phyloP scores from a whole-genome alignment of 202 grass and related monocot species.

The Setaria viridis region DNA sequence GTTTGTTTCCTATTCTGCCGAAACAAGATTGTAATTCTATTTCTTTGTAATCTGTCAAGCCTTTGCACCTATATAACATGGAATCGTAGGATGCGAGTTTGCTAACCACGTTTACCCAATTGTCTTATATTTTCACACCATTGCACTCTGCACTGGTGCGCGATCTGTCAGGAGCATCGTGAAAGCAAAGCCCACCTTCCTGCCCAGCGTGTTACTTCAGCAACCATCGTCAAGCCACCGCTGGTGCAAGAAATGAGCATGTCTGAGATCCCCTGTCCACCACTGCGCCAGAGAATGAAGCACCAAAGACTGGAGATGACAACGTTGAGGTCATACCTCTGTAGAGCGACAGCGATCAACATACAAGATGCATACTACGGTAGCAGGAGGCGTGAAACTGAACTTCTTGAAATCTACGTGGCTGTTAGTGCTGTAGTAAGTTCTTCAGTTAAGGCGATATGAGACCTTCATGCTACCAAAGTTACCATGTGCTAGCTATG shows the following conservation, averaged over 20 bases:
- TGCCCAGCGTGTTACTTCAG: constrained; percentile 47
- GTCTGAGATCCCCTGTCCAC: not conserved
- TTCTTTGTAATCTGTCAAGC: too few species aligned
- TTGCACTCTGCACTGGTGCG: constrained; percentile 68
- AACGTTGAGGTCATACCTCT: constrained; percentile 56
- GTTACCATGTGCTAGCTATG: too few species aligned
- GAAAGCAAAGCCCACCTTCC: constrained; percentile 65
- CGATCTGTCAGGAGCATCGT: constrained; percentile 81
- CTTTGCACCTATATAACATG: too few species aligned
- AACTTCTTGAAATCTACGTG: too few species aligned
- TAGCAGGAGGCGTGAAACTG: not conserved
- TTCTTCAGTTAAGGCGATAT: too few species aligned
- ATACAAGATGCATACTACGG: not conserved
- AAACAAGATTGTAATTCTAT: too few species aligned
- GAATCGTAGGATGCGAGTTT: too few species aligned
- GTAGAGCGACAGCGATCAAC: constrained; percentile 25
- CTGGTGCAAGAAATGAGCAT: constrained; percentile 74
- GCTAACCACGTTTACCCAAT: too few species aligned
- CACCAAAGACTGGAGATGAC: constrained; percentile 30
- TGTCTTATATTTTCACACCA: constrained; percentile 11
- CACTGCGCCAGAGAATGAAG: constrained; percentile 21
- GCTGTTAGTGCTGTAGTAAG: too few species aligned
- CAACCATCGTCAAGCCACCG: constrained; percentile 67
- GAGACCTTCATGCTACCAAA: too few species aligned
- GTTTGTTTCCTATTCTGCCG: too few species aligned